These are phyloP conservation scores for Ustilago trichophora DNA, from an alignment of 1,284 basidiomycete genomes.

Conservation along the genomic window DNA sequence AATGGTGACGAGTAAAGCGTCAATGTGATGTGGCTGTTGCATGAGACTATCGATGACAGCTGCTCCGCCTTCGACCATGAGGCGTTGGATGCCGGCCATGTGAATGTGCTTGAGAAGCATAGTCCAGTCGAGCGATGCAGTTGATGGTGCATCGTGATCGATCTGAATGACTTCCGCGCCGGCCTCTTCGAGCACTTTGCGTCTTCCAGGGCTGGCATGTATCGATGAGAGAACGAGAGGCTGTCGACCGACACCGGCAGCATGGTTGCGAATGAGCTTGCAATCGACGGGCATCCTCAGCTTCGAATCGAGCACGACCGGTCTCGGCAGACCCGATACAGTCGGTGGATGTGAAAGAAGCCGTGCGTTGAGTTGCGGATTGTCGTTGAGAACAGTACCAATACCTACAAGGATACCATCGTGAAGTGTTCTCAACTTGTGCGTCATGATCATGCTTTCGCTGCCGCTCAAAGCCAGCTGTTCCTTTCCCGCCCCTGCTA, in stretches of 20 bases:
- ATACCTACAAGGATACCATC: slow-evolving; percentile 91
- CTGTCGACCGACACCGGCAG: slow-evolving; percentile 73
- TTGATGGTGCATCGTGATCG: slow-evolving; percentile 63
- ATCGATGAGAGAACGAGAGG: slow-evolving; percentile 77
- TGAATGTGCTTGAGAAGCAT: slow-evolving; percentile 33
- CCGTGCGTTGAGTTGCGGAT: slow-evolving; percentile 83
- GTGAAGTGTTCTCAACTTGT: slow-evolving; percentile 81
- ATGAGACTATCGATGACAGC: slow-evolving; percentile 79
- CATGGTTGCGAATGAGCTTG: slow-evolving; percentile 79
- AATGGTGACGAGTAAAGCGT: slow-evolving; percentile 39
- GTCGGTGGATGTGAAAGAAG: slow-evolving; percentile 37
- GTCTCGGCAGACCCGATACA: slow-evolving; percentile 73
- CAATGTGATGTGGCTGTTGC: slow-evolving; percentile 26
- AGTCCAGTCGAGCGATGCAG: slow-evolving; percentile 20
- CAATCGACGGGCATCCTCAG: slow-evolving; percentile 76
- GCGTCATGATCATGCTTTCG: slow-evolving; percentile 93
- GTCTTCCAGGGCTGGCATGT: slow-evolving; percentile 40
- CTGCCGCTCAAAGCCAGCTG: slow-evolving; percentile 84
- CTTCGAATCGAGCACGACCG: slow-evolving; percentile 82
- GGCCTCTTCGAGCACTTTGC: slow-evolving; percentile 60
- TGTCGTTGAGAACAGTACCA: slow-evolving; percentile 87
- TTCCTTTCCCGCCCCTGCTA: slow-evolving; percentile 78
- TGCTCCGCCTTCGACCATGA: slow-evolving; percentile 97
- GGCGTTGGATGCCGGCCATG: slow-evolving; percentile 72
- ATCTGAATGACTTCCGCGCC: slow-evolving; percentile 66